phyloP scores from a whole-genome alignment of 2,329 filamentous ascomycete genomes.

The Aspergillus alliaceus region DNA sequence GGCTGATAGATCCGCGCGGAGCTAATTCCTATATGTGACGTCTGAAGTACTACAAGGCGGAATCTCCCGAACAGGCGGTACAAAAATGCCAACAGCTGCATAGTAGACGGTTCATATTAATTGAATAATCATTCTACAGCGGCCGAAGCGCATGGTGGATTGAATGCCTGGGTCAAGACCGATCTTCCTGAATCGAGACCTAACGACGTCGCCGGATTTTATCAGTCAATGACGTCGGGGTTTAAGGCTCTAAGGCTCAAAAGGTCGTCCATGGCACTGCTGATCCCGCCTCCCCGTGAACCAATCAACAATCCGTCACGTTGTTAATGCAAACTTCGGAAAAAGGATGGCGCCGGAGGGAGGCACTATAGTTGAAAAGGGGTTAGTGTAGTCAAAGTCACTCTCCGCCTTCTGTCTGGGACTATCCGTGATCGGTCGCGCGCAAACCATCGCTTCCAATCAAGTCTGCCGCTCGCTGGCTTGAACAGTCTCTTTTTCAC shows the following conservation, averaged over 20 bases:
- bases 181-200: neutral
- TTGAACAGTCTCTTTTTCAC: slow-evolving; percentile 7
- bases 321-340: slow-evolving; percentile 20
- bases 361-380: slow-evolving; percentile 17
- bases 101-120: neutral
- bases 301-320: slow-evolving; percentile 1
- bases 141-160: too few species aligned
- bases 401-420: slow-evolving; percentile 33
- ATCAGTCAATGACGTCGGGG: slow-evolving; percentile 35
- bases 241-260: neutral
- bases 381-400: slow-evolving; percentile 33
- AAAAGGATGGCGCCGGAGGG: slow-evolving; percentile 22
- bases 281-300: slow-evolving; percentile 5
- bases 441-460: slow-evolving; percentile 33
- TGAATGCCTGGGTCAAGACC: too few species aligned
- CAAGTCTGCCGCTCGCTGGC: slow-evolving; percentile 20
- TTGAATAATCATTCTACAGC: neutral
- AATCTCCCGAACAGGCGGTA: neutral
- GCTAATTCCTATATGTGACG: neutral
- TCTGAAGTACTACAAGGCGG: neutral
- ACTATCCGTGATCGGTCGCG: slow-evolving; percentile 39
- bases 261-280: neutral
- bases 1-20: neutral
- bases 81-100: neutral
- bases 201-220: neutral